Evolutionary conservation across 1,284 basidiomycete genomes (phyloP), one percentile per base, ranked within the genome.

Genomic region (Boletus nobilissimus): DNA sequence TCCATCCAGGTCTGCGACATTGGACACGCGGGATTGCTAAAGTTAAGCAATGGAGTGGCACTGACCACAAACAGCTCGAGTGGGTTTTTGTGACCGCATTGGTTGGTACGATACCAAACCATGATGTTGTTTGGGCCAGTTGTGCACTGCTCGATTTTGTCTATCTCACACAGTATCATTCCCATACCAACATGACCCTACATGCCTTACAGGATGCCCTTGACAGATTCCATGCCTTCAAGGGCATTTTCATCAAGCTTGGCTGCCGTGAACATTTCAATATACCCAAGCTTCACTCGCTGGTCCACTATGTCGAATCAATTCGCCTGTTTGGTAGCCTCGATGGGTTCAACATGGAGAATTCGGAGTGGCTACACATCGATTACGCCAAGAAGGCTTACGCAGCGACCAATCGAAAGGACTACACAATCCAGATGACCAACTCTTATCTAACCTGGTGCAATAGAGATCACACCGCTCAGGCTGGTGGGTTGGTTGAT

Each of bases 271-370:
- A 38, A 0, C 62, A 72, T 16, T 72, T 72, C 46, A 72, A 72
- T 73, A 79, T 85, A 24, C 80, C 80, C 1, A 85, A 85, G 65
- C 67, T 85, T 11, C 81, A 84, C 66, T 74, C 65, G 6, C 60
- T 84, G 2, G 0, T 36, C 5, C 80, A 81, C 29, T 81, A 80
- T 36, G 38, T 64, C 3, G 46, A 74, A 0, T 51, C 60, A 5
- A 81, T 81, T 32, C 29, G 43, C 10, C n/a, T 2, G 5, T 43
- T 77, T 3, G 72, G 79, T 1, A 75, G 60, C 18, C 62, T 69
- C 0, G 76, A 81, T 48, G 69, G 76, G 19, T 76, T 77, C 22
- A 78, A 81, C 57, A 74, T 68, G 1, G 80, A 81, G 39, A 38
- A 40, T 11, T 72, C 76, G 2, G 79, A 81, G 32, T 24, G 65